Evolutionary conservation across 805 yeast species (phyloP).

Genomic region (Lachancea meyersii): DNA sequence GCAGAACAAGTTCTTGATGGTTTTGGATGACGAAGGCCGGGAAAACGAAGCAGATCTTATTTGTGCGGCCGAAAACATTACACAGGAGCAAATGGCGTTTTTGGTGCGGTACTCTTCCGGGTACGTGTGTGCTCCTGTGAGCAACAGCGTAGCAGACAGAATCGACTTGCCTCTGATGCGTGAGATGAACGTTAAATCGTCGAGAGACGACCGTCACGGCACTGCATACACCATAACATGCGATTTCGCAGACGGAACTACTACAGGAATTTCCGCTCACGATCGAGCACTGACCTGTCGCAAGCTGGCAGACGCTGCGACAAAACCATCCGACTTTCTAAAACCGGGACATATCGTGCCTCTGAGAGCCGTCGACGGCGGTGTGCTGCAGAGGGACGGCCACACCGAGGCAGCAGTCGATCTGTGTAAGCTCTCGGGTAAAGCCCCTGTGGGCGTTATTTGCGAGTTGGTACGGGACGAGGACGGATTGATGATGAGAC

Average conservation of each 20-base stretch:
- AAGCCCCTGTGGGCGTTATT: conserved; percentile 83
- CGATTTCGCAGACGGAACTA: conserved; percentile 80
- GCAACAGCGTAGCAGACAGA: conserved; percentile 69
- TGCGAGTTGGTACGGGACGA: conserved; percentile 90
- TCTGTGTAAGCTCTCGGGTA: conserved; percentile 66
- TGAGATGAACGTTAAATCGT: conserved; percentile 25
- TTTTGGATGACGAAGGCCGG: conserved; percentile 94
- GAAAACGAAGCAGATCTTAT: conserved; percentile 98
- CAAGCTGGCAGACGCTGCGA: conserved; percentile 50
- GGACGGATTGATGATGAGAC: conserved; percentile 94
- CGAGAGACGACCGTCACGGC: conserved; percentile 75
- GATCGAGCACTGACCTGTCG: conserved; percentile 84
- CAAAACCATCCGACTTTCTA: conserved; percentile 61
- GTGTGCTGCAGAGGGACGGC: conserved; percentile 76
- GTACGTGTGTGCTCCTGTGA: conserved; percentile 86
- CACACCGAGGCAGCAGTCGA: conserved; percentile 98
- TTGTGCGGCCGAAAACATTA: conserved; percentile 77
- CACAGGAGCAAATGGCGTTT: conserved; percentile 89
- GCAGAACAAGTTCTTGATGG: conserved; percentile 61
- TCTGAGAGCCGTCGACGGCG: conserved; percentile 81
- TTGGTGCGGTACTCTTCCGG: conserved; percentile 84
- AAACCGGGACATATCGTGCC: conserved; percentile 96
- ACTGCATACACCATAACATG: conserved; percentile 95
- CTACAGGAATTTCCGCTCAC: conserved; percentile 94
- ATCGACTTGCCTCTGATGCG: conserved; percentile 75